Conservation (phyloP, 352 stramenopile genomes). For the Phytophthora pinifolia region DNA sequence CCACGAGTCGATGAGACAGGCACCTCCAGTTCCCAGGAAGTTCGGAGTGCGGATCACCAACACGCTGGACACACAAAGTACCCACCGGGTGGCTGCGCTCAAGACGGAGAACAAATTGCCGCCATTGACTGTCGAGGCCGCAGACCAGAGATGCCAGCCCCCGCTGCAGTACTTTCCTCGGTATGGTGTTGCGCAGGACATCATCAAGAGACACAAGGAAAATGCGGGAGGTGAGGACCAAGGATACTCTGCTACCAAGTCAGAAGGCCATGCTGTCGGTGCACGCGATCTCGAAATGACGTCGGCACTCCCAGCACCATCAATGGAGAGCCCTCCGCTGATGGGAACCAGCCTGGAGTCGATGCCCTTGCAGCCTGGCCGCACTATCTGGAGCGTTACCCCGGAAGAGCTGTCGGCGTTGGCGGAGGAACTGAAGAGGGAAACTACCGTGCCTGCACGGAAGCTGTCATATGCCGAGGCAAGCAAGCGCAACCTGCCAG, state of each 20-base stretch:
- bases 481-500: conserved; percentile 21
- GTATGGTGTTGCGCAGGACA: conserved; percentile 3
- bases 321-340: neutral
- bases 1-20: conserved; percentile 6
- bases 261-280: neutral
- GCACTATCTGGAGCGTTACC: conserved; percentile 39
- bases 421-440: conserved; percentile 17
- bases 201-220: neutral
- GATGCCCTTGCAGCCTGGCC: neutral
- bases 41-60: conserved; percentile 19
- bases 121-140: neutral
- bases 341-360: neutral
- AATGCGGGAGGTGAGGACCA: too few species aligned
- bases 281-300: neutral
- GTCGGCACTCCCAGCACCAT: too few species aligned
- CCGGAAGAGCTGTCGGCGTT: conserved; percentile 33
- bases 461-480: conserved; percentile 28
- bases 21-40: conserved; percentile 3
- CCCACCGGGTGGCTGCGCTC: too few species aligned
- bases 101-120: conserved; percentile 12
- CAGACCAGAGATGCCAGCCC: conserved; percentile 21
- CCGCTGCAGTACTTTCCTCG: conserved; percentile 19
- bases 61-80: neutral
- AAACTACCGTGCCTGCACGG: neutral
- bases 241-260: neutral